Evolutionary conservation across 441 rosid genomes (phyloP), one percentile per base, ranked within the genome.

Genomic region (Flueggea neowawraea): DNA sequence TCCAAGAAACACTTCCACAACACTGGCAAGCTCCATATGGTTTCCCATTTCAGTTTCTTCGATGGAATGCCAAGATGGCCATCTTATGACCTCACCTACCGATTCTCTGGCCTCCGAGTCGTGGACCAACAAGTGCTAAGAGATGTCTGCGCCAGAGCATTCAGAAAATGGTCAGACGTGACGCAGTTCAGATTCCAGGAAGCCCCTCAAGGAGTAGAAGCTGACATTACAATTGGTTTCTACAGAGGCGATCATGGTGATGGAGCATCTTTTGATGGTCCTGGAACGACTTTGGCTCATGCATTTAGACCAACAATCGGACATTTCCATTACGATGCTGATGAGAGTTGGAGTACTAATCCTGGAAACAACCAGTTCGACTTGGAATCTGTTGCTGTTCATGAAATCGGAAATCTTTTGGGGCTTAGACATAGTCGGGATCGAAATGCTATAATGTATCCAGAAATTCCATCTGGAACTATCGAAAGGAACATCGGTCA

Each of bases 361-460:
- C 60, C 50, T 10, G 9, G 17, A 10, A n/a, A 2, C 0, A 5
- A 14, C 28, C 57, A 65, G 51, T 0, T 43, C 1, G 72, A 68
- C 48, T n/a, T 55, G 48, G 57, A 68, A 39, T 41, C 72, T 9
- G 58, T 62, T 1, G 54, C 62, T 6, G 22, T 68, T 5, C 72
- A 68, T 61, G 72, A 68, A 62, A 55, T 62, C 2, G 72, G 72
- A 0, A 67, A 68, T 11, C 28, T 56, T 6, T 55, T 68, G 22
- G 72, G 72, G 8, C 72, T 68, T 55, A 57, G 0, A 4, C 72
- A 68, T 55, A 68, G 63, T 14, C 6, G 3, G 0, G 62, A 36
- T 43, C 52, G 49, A 2, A 12, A 16, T 0, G 72, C 72, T 1
- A 13, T 68, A 15, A 68, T 68, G 72, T 62, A 28, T 15, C 5